phyloP scores from a whole-genome alignment of 2,329 filamentous ascomycete species.

The Cryphonectria parasitica region DNA sequence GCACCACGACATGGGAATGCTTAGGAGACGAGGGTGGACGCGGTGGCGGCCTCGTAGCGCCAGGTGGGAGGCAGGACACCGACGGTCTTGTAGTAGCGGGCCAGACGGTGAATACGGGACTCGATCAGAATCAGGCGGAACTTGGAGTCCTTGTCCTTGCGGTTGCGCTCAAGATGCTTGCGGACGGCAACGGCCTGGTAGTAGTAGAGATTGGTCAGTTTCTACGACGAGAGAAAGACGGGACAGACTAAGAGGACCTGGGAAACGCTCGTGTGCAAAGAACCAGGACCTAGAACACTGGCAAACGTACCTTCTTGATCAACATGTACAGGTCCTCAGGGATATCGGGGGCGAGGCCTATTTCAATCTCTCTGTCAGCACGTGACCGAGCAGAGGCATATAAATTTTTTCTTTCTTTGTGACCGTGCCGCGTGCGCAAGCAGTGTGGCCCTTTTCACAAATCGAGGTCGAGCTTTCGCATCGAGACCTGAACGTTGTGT shows the following conservation, averaged over 20 bases:
- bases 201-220: conserved; percentile 23
- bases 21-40: conserved; percentile 92
- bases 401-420: conserved; percentile 35
- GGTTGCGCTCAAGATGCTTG: conserved; percentile 99
- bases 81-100: conserved; percentile 98
- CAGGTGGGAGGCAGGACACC: conserved; percentile 86
- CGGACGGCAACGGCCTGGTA: conserved; percentile 89
- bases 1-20: conserved; percentile 34
- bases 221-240: background rate
- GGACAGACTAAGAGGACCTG: background rate
- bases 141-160: conserved; percentile 99
- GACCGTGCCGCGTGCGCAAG: conserved; percentile 3
- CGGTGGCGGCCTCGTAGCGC: conserved; percentile 98
- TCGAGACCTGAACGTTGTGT: conserved; percentile 36
- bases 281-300: conserved; percentile 23
- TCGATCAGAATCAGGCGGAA: conserved; percentile 99
- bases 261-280: background rate
- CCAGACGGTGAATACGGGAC: conserved; percentile 99
- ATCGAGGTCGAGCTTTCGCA: conserved; percentile 22
- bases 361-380: conserved; percentile 89
- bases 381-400: conserved; percentile 86
- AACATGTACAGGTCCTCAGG: conserved; percentile 99
- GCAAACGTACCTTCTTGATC: conserved; percentile 89
- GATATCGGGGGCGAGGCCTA: conserved; percentile 97
- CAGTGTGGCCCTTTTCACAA: conserved; percentile 17